Conservation (phyloP, 148 eudicot genomes). For the Vaccinium macrocarpon region DNA sequence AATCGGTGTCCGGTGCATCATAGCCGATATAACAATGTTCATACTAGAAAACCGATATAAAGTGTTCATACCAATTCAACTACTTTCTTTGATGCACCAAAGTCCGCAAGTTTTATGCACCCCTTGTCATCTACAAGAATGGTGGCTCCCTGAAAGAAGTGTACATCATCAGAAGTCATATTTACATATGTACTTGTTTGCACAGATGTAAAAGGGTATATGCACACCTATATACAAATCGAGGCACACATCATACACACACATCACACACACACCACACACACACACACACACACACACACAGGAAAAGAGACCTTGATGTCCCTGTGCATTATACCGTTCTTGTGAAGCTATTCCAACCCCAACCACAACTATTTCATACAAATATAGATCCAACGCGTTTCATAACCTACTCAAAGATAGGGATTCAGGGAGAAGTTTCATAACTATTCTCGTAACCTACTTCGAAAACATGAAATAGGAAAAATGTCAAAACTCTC, state of each 20-base stretch:
- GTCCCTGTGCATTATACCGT: constrained; percentile 88
- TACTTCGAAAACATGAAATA: constrained; percentile 4
- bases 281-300: too few species aligned
- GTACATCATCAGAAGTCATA: not conserved
- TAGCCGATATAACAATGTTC: too few species aligned
- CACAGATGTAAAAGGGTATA: not conserved
- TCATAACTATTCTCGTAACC: not conserved
- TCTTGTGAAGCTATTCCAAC: constrained; percentile 71
- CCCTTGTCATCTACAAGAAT: constrained; percentile 96
- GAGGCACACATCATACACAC: too few species aligned
- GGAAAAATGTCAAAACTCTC: not conserved
- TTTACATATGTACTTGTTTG: too few species aligned
- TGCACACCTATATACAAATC: not conserved
- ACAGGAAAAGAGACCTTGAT: constrained; percentile 62
- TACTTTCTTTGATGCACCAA: constrained; percentile 99
- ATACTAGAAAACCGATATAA: not conserved
- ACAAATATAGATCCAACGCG: constrained; percentile 55
- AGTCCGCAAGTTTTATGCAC: constrained; percentile 95
- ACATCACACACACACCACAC: too few species aligned
- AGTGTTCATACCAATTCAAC: constrained; percentile 69
- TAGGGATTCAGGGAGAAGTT: too few species aligned
- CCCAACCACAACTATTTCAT: constrained; percentile 61
- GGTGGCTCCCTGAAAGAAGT: constrained; percentile 74
- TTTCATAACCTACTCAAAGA: constrained; percentile 54
- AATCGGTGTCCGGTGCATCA: too few species aligned